These are phyloP conservation scores for Bipolaris bicolor DNA, from an alignment of 2,329 filamentous ascomycete species.

Conservation along the genomic window DNA sequence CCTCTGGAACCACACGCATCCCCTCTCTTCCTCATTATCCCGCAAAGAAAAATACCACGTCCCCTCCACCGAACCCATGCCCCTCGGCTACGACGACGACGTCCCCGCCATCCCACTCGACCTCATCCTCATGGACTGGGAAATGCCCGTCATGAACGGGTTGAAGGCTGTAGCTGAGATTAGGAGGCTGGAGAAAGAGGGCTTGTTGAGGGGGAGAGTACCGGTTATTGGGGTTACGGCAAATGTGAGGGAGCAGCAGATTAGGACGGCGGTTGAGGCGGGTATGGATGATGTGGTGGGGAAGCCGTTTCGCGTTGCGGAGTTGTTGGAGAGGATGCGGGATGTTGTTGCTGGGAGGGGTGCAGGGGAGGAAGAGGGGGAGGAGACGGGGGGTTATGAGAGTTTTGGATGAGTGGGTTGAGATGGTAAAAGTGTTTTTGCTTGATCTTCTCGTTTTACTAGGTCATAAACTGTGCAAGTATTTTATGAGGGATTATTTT, in stretches of 20 bases:
- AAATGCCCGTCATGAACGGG: constrained; percentile 47
- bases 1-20: constrained; percentile 27
- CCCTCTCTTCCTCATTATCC: constrained; percentile 55
- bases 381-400: not conserved
- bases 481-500: too few relatives aligned
- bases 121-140: constrained; percentile 44
- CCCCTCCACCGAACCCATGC: constrained; percentile 10
- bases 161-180: constrained; percentile 37
- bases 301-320: constrained; percentile 67
- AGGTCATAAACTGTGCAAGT: too few relatives aligned
- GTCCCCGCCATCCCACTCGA: constrained; percentile 16
- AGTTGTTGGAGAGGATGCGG: constrained; percentile 33
- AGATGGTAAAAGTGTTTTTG: not conserved
- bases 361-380: not conserved
- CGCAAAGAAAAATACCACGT: constrained; percentile 36
- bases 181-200: constrained; percentile 30
- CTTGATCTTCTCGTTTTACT: too few relatives aligned
- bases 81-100: not conserved
- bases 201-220: constrained; percentile 27
- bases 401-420: not conserved
- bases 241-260: constrained; percentile 43
- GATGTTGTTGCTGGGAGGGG: constrained; percentile 13
- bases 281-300: constrained; percentile 66
- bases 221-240: constrained; percentile 46
- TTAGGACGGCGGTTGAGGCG: constrained; percentile 33